These are phyloP conservation scores for Fusarium kyushuense DNA, from an alignment of 2,329 filamentous ascomycete genomes.

Conservation along the genomic window DNA sequence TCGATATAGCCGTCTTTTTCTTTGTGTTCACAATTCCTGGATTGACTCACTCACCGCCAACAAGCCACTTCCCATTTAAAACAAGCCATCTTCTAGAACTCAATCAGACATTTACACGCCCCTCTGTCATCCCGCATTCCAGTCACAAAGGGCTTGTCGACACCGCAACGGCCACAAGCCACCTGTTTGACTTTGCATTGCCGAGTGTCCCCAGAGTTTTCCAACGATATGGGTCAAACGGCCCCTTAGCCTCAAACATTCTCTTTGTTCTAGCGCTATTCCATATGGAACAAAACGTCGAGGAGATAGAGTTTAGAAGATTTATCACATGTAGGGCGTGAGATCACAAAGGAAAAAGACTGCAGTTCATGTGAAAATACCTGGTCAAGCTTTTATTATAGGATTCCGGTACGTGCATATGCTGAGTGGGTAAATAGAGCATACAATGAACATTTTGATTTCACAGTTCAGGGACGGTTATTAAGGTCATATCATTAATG, in stretches of 20 bases:
- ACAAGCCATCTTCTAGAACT: conserved; percentile 22
- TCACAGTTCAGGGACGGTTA: too few relatives aligned
- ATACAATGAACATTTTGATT: not conserved
- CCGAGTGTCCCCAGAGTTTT: conserved; percentile 21
- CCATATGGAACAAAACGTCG: conserved; percentile 1
- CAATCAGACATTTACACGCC: not conserved
- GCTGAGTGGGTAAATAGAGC: rapidly evolving
- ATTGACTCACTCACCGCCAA: conserved; percentile 14
- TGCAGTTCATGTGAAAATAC: not conserved
- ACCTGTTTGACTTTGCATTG: conserved; percentile 29
- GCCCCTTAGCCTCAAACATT: conserved; percentile 2
- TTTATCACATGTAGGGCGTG: not conserved
- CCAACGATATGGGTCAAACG: conserved; percentile 25
- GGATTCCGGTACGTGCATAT: not conserved
- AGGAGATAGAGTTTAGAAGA: conserved; percentile 25
- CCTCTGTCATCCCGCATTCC: conserved; percentile 36
- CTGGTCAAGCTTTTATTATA: not conserved
- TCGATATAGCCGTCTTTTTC: too few relatives aligned
- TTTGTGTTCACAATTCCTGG: not conserved
- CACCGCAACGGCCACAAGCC: conserved; percentile 22
- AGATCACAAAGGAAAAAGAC: not conserved
- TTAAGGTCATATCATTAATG: conserved; percentile 2
- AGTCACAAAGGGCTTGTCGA: conserved; percentile 9
- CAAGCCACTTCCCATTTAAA: conserved; percentile 15
- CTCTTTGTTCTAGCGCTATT: conserved; percentile 24